Evolutionary conservation across 306 rosid genomes (phyloP), one percentile per base, ranked within the genome.

Genomic region (Prunus mira): DNA sequence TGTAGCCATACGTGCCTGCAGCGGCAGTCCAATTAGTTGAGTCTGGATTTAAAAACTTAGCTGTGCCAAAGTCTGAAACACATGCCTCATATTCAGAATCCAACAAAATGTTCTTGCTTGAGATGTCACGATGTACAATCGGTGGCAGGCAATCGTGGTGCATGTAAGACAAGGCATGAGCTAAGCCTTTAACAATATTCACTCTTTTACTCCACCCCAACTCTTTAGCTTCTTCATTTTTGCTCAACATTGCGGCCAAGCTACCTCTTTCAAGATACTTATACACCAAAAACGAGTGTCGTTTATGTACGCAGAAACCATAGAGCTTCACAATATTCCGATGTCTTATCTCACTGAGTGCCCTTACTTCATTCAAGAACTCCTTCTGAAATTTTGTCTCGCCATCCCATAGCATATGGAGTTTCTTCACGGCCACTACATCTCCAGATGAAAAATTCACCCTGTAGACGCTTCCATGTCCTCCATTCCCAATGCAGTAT

Each of bases 1-100:
- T 12, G 34, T 80, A 79, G 19, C 83, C 79, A 17, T 14, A 60
- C 1, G 83, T 80, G 63, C 79, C 83, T 47, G 70, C 83, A 57
- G 34, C 3, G 0, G 71, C 0, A 20, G 71, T 73, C 75, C 79
- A 73, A 18, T 74, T 74, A 3, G 79, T 22, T n/a, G 83, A 73
- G 3, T 34, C 50, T 0, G 41, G 38, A n/a, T 72, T 47, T 20
- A 73, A 8, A 24, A 79, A 9, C 22, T 66, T 79, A 12, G 79
- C 78, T 1, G 64, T 79, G 30, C 83, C 83, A 22, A 67, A 80
- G 24, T 74, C 75, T 0, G 83, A 67, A 28, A 74, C 51, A 38
- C 0, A 72, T 0, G 71, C 72, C 9, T 24, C 72, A 38, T 57
- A 34, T 13, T 80, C n/a, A 18, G 27, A 14, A 68, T 67, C 62